Evolutionary conservation across 2,329 filamentous ascomycete genomes (phyloP).

Genomic region (Cordyceps farinosa): DNA sequence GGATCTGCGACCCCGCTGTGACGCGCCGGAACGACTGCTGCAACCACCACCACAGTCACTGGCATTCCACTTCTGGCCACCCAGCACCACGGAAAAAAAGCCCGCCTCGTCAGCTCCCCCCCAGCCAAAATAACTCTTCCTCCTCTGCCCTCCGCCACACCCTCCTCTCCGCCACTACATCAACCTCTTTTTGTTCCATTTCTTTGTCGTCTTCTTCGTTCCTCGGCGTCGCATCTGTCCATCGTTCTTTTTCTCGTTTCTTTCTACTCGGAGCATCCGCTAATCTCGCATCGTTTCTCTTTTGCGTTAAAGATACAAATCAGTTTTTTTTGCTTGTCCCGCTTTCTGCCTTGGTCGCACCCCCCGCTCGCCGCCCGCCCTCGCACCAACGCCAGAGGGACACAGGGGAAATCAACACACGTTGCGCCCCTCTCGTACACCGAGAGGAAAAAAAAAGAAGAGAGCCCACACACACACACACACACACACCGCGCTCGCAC

Average conservation of each 20-base stretch:
- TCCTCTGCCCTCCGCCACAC: neutral
- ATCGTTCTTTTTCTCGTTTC: neutral
- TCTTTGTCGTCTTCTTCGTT: neutral
- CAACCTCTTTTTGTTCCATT: neutral
- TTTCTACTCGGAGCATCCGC: neutral
- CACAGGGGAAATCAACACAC: constrained; percentile 17
- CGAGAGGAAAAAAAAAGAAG: constrained; percentile 1
- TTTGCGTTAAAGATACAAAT: neutral
- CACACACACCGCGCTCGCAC: constrained; percentile 10
- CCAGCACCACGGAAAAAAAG: no score
- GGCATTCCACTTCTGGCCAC: no score
- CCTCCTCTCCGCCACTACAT: constrained; percentile 3
- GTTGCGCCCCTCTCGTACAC: constrained; percentile 4
- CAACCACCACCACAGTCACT: neutral
- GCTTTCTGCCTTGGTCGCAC: constrained; percentile 2
- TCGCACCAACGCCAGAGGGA: constrained; percentile 1
- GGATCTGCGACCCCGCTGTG: neutral
- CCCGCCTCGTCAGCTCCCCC: neutral
- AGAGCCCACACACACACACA: constrained; percentile 1
- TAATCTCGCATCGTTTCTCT: constrained; percentile 1
- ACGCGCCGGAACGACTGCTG: neutral
- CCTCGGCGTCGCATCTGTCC: constrained; percentile 9
- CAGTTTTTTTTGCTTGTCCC: neutral
- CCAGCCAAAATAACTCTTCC: neutral
- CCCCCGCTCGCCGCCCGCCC: neutral